Evolutionary conservation across 768 basidiomycete species (phyloP).

Genomic region (Mrakia frigida): DNA sequence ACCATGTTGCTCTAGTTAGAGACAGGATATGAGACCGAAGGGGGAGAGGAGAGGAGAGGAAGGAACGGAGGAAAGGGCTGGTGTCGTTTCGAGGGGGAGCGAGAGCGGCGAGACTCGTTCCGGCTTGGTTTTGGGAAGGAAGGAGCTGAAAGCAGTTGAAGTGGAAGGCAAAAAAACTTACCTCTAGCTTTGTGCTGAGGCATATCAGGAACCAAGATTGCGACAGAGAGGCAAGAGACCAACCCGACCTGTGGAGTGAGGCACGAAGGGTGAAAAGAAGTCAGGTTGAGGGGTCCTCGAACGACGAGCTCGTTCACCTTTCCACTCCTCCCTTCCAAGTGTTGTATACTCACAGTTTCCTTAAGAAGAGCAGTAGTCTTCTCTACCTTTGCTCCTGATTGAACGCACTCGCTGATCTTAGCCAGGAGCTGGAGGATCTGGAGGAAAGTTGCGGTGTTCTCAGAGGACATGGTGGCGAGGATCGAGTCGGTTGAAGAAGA

Average conservation of each 20-base stretch:
- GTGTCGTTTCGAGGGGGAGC: neutral
- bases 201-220: conserved; percentile 24
- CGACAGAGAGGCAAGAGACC: conserved; percentile 23
- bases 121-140: neutral
- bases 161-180: neutral
- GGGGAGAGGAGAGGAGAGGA: conserved; percentile 1
- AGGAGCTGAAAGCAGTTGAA: neutral
- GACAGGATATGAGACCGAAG: neutral
- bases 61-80: neutral
- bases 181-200: neutral
- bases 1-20: neutral
- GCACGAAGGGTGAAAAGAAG: neutral
- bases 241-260: conserved; percentile 1
- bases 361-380: conserved; percentile 22
- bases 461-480: neutral
- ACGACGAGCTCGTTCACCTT: neutral
- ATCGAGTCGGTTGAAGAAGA: neutral
- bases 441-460: conserved; percentile 20
- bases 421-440: conserved; percentile 14
- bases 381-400: neutral
- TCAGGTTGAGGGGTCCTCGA: neutral
- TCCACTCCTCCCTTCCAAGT: neutral
- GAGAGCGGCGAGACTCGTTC: too few species aligned
- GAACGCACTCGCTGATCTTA: conserved; percentile 15
- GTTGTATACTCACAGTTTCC: neutral